Percentiles rank a stretch among this genome's conserved stretches.
Conservation (phyloP, 1,284 basidiomycete genomes). For the Rhodotorula sp. region DNA sequence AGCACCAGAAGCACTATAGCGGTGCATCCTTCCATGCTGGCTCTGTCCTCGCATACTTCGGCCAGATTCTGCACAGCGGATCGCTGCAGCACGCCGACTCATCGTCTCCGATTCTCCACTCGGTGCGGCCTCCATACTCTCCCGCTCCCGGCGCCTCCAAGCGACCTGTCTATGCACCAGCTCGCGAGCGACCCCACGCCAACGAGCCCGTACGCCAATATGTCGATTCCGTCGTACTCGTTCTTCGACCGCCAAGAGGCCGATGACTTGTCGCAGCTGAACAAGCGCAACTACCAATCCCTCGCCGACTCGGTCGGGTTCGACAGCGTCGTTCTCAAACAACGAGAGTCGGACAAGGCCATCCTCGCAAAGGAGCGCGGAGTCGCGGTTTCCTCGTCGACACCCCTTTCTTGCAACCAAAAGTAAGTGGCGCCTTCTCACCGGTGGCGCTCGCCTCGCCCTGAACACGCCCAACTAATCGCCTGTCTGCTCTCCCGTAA, state of each 20-base stretch:
- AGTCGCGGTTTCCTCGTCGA: neutral
- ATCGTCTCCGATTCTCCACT: neutral
- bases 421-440: neutral
- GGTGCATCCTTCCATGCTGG: neutral
- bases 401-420: no score
- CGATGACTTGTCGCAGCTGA: neutral
- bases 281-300: conserved; percentile 1
- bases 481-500: no score
- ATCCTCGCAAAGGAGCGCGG: neutral
- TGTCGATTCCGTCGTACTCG: neutral
- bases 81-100: neutral
- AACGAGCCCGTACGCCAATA: conserved; percentile 10
- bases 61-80: neutral
- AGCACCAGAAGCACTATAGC: neutral
- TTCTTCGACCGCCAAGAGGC: conserved; percentile 10
- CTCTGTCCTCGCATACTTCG: neutral
- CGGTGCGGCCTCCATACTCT: neutral
- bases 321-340: neutral
- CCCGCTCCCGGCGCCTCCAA: neutral
- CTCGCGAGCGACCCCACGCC: neutral
- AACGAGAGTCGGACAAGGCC: conserved; percentile 6
- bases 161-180: conserved; percentile 2
- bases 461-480: no score
- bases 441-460: neutral
- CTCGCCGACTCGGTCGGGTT: neutral